Evolutionary conservation across 2,329 filamentous ascomycete genomes (phyloP).

Genomic region (Neonectria neomacrospora): DNA sequence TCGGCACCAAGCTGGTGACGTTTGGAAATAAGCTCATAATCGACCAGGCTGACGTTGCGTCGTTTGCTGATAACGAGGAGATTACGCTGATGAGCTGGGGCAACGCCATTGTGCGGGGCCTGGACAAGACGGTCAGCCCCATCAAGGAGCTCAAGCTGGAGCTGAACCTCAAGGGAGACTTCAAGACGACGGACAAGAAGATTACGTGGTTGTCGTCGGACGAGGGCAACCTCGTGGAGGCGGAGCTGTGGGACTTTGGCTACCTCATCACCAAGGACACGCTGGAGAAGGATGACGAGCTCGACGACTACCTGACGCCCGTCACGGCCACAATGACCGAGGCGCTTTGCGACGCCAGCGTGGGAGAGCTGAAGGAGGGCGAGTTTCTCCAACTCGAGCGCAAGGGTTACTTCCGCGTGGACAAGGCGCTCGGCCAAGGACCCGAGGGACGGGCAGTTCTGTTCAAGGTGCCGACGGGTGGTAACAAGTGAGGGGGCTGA

Average conservation of each 20-base stretch:
- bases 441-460: slow-evolving; percentile 64
- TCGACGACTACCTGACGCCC: slow-evolving; percentile 85
- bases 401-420: slow-evolving; percentile 90
- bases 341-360: slow-evolving; percentile 83
- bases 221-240: slow-evolving; percentile 79
- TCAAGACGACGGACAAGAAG: slow-evolving; percentile 97
- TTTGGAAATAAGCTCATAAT: slow-evolving; percentile 81
- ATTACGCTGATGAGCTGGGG: slow-evolving; percentile 98
- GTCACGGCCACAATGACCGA: slow-evolving; percentile 79
- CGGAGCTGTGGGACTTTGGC: slow-evolving; percentile 94
- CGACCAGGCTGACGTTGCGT: slow-evolving; percentile 86
- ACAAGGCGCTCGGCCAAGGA: slow-evolving; percentile 68
- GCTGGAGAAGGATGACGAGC: slow-evolving; percentile 84
- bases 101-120: slow-evolving; percentile 81
- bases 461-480: slow-evolving; percentile 68
- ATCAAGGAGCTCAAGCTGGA: slow-evolving; percentile 81
- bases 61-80: slow-evolving; percentile 86
- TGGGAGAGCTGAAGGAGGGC: slow-evolving; percentile 80
- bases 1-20: slow-evolving; percentile 87
- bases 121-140: slow-evolving; percentile 62
- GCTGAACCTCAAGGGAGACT: slow-evolving; percentile 90
- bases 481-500: slow-evolving; percentile 40
- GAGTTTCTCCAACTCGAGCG: slow-evolving; percentile 97
- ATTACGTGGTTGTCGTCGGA: slow-evolving; percentile 89
- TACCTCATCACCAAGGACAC: slow-evolving; percentile 96